Evolutionary conservation across 768 basidiomycete genomes (phyloP), one percentile per base, ranked within the genome.

Genomic region (Russula compacta): DNA sequence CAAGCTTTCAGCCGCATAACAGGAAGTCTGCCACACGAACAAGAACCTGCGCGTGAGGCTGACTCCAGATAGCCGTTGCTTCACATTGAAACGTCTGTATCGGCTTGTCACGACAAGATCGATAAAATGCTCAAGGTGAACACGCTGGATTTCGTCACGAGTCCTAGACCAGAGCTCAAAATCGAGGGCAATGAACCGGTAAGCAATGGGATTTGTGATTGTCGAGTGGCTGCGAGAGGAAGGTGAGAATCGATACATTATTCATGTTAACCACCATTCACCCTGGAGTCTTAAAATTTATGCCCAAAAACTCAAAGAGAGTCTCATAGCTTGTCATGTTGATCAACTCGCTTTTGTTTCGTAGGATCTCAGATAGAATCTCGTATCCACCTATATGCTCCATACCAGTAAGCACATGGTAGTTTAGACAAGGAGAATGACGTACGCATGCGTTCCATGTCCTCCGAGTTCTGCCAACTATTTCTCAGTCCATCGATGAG

Each of bases 381-480:
- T 95, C 94, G 67, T 95, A 98, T 10, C 92, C 94, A 56, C 85
- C 92, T 93, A 66, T 4, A 35, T 17, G 10, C 32, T 1, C 36
- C 17, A 15, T 59, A 29, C 24, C 24, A 29, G 24, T 29, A 35
- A 44, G 52, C 15, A 33, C 53, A 24, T 47, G 44, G 50, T 19
- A 17, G 33, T 42, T 59, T 11, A 29, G 15, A 33, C 35, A 53
- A n/a, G 42, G 17, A 15, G n/a, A 33, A n/a, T 4, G 12, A 77
- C 87, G 68, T 67, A 93, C 92, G 83, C 56, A 93, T 73, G 38
- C 86, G 78, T 69, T 95, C 94, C 86, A 95, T 92, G 66, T 97
- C 95, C 69, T 95, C 94, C 39, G 90, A 94, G 68, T 92, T 92
- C 67, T 90, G 83, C 95, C 95, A 98, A 67, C 83, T 89, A 66